Base-by-base conservation (phyloP, 2,329 filamentous ascomycete genomes). In the Aspergillus clavatus region DNA sequence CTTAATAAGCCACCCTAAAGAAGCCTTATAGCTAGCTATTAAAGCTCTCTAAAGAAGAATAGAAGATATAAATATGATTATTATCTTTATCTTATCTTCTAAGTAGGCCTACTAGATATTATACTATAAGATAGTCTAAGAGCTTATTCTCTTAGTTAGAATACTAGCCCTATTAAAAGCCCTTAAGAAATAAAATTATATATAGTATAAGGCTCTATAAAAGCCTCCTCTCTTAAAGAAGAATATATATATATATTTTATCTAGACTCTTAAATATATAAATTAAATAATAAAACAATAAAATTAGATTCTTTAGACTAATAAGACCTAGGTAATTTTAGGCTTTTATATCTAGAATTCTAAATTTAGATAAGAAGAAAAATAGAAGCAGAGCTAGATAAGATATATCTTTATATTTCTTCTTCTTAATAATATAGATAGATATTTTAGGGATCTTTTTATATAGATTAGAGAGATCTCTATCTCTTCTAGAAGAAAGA, bases 251-350 rank as follows among this genome's bases (percentile, higher is more conserved):
- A 38, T 42, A 48, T 12, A 19, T 52, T 14, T 52, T 28, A 28
- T 14, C 23, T 52, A 28, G 43, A 43, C 44, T 1, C 38, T 52
- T 41, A 22, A 52, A 19, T 11, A 48, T 36, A 11, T 48, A 23
- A 36, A 40, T 40, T 49, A 18, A 28, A 49, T n/a, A 19, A 7
- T 3, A 24, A 21, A 49, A 40, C 8, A 49, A 46, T 49, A 19
- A 16, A 43, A 46, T 40, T 7, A 16, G 24, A 46, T 43, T 40
- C 24, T 49, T 40, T 46, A 16, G 40, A 38, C 43, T 46, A 11
- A 45, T 46, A 12, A 50, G 28, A 50, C 12, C 16, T 52, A 37
- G 45, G 21, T 52, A 28, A 50, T 21, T 7, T 50, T 27, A 48
- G 47, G 45, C 39, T 52, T 40, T 24, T 16, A 47, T 42, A 46